These are phyloP conservation scores for Phaeoacremonium minimum DNA, from an alignment of 2,329 filamentous ascomycete genomes.

Conservation along the genomic window DNA sequence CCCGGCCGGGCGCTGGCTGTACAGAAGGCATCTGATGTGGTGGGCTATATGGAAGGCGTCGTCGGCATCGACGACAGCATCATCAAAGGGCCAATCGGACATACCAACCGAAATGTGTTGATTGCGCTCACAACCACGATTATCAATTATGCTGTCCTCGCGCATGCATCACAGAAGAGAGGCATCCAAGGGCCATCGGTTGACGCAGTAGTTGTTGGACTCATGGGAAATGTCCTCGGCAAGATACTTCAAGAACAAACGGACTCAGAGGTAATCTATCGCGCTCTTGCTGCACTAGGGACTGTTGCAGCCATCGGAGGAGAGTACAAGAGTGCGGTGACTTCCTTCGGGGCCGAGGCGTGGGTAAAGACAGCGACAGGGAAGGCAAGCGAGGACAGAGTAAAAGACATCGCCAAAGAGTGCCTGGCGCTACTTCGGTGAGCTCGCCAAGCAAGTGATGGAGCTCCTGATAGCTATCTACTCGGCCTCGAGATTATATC, in stretches of 20 bases:
- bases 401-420: slow-evolving; percentile 42
- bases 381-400: slow-evolving; percentile 38
- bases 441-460: too few relatives aligned
- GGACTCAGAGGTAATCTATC: slow-evolving; percentile 80
- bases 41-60: slow-evolving; percentile 60
- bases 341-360: slow-evolving; percentile 32
- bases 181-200: slow-evolving; percentile 27
- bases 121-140: slow-evolving; percentile 78
- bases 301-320: slow-evolving; percentile 65
- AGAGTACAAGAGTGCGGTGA: slow-evolving; percentile 34
- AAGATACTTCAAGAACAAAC: slow-evolving; percentile 60
- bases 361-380: slow-evolving; percentile 39
- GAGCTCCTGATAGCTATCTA: too few relatives aligned
- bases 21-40: slow-evolving; percentile 52
- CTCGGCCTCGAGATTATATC: too few relatives aligned
- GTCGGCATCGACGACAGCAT: slow-evolving; percentile 43
- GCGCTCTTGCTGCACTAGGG: slow-evolving; percentile 76
- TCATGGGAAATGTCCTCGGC: slow-evolving; percentile 49
- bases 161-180: slow-evolving; percentile 40
- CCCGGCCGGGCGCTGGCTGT: slow-evolving; percentile 65
- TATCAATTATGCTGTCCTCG: slow-evolving; percentile 79
- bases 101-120: slow-evolving; percentile 71
- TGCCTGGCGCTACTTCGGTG: slow-evolving; percentile 31
- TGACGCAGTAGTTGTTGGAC: slow-evolving; percentile 30
- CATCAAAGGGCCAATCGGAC: slow-evolving; percentile 42